Percentiles rank a stretch among this genome's conserved stretches.
Conservation (phyloP, 306 rosid genomes). For the Gillenia trifoliata region DNA sequence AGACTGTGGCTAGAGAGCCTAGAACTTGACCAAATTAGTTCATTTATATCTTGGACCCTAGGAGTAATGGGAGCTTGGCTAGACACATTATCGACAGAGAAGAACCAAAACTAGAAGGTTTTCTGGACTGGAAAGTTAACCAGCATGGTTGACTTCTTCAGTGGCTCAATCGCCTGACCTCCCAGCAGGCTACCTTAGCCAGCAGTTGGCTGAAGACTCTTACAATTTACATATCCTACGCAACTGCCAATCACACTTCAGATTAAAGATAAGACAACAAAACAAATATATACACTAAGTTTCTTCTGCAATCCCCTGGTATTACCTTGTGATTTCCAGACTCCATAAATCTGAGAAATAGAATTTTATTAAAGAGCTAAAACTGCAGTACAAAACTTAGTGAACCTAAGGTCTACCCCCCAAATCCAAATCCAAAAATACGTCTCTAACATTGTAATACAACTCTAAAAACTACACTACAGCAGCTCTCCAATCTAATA, state of each 20-base stretch:
- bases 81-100: no score
- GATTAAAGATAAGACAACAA: background rate
- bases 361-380: background rate
- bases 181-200: background rate
- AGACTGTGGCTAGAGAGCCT: background rate
- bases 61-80: background rate
- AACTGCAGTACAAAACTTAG: no score
- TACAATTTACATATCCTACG: background rate
- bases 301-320: background rate
- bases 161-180: no score
- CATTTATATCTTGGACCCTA: background rate
- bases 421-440: background rate
- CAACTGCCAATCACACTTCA: background rate
- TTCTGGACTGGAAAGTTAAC: no score
- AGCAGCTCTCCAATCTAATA: background rate
- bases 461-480: background rate
- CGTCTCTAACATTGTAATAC: background rate
- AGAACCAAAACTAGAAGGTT: no score
- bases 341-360: background rate
- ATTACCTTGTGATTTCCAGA: background rate
- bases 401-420: background rate
- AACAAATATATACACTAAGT: background rate
- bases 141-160: no score
- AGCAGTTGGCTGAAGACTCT: no score
- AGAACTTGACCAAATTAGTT: background rate